Base-by-base conservation (phyloP, 306 rosid genomes). In the Dalbergia oliveri region DNA sequence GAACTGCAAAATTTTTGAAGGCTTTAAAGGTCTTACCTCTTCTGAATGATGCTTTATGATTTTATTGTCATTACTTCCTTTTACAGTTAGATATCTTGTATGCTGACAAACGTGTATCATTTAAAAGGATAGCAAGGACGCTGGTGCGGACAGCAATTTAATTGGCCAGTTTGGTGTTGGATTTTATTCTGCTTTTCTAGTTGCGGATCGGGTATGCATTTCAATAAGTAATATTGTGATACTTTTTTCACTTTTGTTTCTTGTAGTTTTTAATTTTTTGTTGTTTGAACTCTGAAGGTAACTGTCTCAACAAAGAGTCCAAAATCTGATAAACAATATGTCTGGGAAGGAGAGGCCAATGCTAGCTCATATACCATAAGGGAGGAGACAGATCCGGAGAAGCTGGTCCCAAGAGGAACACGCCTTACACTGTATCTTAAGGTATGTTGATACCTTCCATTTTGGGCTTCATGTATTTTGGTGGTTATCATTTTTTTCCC, bases 101-200 rank as follows among this genome's bases (percentile, higher is more conserved):
- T 72, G 58, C 89, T 81, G 45, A 81, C 84, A 70, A 84, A 41
- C 12, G 59, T 65, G 9, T 84, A 49, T 71, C 73, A 15, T 83
- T 76, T 82, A 26, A 86, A 83, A 96, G 99, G 99, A 96, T 83
- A 88, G 81, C 82, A 96, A 91, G 88, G 97, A 93, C 87, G 87
- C 90, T 75, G 97, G 94, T 9, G 85, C 91, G 81, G 98, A 89
- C 85, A 90, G 56, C 90, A 93, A 93, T 88, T 78, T 96, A 82
- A 93, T 96, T 45, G 99, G 99, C 72, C 99, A 96, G 81, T 96
- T 96, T 85, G 98, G 99, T 82, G 99, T 93, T 26, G 98, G 99
- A 41, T 93, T 96, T 80, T 93, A 91, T 79, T 90, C 99, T 19
- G 83, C 99, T 71, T 96, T 96, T 81, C 90, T 93, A 64, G 99